phyloP scores from a whole-genome alignment of 805 yeast species.

The Sporopachydermia quercuum region DNA sequence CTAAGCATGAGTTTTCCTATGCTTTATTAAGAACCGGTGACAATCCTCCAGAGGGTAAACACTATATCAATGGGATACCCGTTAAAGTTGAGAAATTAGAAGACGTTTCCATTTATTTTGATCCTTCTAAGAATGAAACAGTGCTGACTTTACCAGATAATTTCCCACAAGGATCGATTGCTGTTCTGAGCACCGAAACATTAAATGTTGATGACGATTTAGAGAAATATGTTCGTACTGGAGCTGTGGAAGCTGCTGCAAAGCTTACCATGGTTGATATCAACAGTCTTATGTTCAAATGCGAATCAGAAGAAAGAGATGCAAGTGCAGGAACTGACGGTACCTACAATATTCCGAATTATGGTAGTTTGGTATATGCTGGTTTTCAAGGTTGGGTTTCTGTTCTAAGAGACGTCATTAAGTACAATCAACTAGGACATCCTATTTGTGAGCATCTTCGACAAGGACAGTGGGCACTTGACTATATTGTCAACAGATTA shows the following conservation, averaged over 20 bases:
- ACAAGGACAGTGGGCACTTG: slow-evolving; percentile 81
- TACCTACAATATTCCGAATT: slow-evolving; percentile 55
- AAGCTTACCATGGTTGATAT: slow-evolving; percentile 51
- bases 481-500: slow-evolving; percentile 50
- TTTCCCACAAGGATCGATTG: slow-evolving; percentile 86
- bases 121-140: slow-evolving; percentile 29
- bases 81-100: slow-evolving; percentile 40
- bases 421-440: slow-evolving; percentile 65
- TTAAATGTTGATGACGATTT: slow-evolving; percentile 49
- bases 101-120: slow-evolving; percentile 31
- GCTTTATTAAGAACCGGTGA: slow-evolving; percentile 40
- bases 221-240: slow-evolving; percentile 53
- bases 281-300: slow-evolving; percentile 58
- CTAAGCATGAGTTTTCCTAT: slow-evolving; percentile 42
- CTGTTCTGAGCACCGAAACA: slow-evolving; percentile 60
- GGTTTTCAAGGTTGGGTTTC: slow-evolving; percentile 91
- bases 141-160: slow-evolving; percentile 40
- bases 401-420: slow-evolving; percentile 45
- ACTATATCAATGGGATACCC: slow-evolving; percentile 48
- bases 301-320: slow-evolving; percentile 83
- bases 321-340: slow-evolving; percentile 60
- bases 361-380: slow-evolving; percentile 67
- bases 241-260: slow-evolving; percentile 61
- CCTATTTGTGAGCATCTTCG: slow-evolving; percentile 73
- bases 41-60: slow-evolving; percentile 19